These are phyloP conservation scores for Domatiomyces globalis DNA, from an alignment of 2,329 filamentous ascomycete genomes.

Conservation along the genomic window DNA sequence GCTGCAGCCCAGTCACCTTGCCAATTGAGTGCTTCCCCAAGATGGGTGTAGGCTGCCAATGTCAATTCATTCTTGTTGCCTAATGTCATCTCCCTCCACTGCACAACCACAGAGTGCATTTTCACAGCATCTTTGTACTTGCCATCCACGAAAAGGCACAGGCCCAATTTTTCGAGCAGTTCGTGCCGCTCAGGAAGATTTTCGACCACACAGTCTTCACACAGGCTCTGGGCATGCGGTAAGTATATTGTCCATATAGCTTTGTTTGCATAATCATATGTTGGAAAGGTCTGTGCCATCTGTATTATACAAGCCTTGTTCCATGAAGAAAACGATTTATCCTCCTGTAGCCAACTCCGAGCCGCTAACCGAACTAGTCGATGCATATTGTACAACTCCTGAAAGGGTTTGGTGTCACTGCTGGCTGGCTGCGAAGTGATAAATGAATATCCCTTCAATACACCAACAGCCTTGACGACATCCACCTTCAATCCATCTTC, in stretches of 20 bases:
- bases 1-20: conserved; percentile 8
- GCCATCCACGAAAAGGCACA: conserved; percentile 54
- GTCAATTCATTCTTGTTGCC: not conserved
- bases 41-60: conserved; percentile 1
- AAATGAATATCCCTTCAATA: conserved; percentile 22
- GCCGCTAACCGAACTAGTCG: conserved; percentile 24
- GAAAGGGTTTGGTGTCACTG: conserved; percentile 9
- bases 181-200: conserved; percentile 2
- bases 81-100: conserved; percentile 2
- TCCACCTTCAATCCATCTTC: conserved; percentile 8
- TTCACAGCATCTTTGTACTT: conserved; percentile 70
- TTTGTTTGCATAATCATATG: conserved; percentile 10
- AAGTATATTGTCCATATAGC: conserved; percentile 20
- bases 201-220: not conserved
- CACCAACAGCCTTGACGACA: conserved; percentile 20
- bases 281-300: conserved; percentile 18
- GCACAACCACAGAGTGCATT: conserved; percentile 28
- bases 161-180: conserved; percentile 6
- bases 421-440: too few species aligned
- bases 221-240: conserved; percentile 18
- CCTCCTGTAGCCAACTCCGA: conserved; percentile 13
- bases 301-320: conserved; percentile 11
- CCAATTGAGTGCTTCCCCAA: conserved; percentile 4
- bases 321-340: conserved; percentile 6
- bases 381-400: conserved; percentile 19